These are phyloP conservation scores for Chlorella sorokiniana DNA, from an alignment of 139 green algal genomes.

Conservation along the genomic window DNA sequence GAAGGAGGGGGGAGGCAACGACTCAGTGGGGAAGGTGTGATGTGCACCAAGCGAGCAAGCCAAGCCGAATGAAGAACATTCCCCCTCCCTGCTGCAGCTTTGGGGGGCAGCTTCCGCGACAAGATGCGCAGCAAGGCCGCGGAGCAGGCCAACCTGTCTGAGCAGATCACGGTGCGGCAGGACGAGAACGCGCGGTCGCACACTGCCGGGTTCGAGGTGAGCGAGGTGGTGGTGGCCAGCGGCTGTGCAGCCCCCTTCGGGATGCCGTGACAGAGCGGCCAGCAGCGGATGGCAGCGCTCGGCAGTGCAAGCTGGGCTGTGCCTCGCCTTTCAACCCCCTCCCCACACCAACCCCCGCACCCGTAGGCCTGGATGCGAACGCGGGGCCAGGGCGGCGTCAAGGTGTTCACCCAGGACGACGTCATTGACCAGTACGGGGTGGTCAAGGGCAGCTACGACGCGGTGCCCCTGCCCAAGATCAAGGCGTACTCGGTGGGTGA, in stretches of 20 bases:
- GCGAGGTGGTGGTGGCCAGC: not conserved
- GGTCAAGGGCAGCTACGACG: conserved; percentile 70
- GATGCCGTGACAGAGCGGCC: too few relatives aligned
- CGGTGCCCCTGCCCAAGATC: conserved; percentile 67
- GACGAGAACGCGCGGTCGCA: conserved; percentile 57
- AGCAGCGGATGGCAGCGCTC: too few relatives aligned
- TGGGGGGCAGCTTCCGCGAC: conserved; percentile 44
- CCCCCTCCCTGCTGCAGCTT: conserved; percentile 1
- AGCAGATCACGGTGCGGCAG: conserved; percentile 74
- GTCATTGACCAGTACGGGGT: conserved; percentile 74
- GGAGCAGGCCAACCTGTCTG: conserved; percentile 53
- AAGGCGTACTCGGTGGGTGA: conserved; percentile 57
- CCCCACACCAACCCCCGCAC: too few relatives aligned
- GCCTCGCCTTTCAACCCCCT: too few relatives aligned
- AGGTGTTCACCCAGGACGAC: conserved; percentile 75
- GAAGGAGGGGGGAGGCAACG: not conserved
- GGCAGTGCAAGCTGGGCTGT: too few relatives aligned
- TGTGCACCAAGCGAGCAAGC: too few relatives aligned
- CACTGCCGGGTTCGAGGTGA: conserved; percentile 76
- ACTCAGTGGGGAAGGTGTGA: not conserved
- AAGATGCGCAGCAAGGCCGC: conserved; percentile 32
- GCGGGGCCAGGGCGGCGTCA: conserved; percentile 49
- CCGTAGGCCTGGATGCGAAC: conserved; percentile 81
- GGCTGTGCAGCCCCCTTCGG: not conserved
- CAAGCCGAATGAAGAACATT: too few relatives aligned